Evolutionary conservation across 2,329 filamentous ascomycete genomes (phyloP), one percentile per base, ranked within the genome.

Genomic region (Beauveria caledonica): DNA sequence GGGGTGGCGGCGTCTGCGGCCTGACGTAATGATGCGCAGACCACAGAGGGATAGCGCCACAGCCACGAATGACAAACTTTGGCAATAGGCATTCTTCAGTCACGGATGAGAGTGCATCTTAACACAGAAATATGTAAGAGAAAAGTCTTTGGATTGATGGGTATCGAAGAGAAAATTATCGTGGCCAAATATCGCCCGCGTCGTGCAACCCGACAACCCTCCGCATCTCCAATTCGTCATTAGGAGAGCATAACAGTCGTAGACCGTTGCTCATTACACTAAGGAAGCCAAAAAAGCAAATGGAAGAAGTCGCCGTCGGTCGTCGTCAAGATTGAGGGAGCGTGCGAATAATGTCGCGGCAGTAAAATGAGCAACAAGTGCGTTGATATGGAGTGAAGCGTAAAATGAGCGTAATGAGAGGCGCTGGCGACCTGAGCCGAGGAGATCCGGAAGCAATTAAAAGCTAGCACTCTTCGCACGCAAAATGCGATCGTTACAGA

Each of bases 121-220:
- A 21, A 10, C n/a, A 5, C n/a, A 23, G 6, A 3, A 42, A 50
- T 1, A 39, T 42, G 3, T 42, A 23, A 15, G 23, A 9, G n/a
- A 42, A 55, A 48, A 54, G 33, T 59, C 36, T 61, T 60, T 64
- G 63, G 63, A 64, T 64, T 64, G 60, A 63, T 61, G 63, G 63
- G 63, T 64, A 64, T 64, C 63, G 62, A 63, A 64, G 60, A 48
- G 55, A 63, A 58, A 61, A 61, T 61, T 57, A 58, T 23, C 48
- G 60, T 52, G 48, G 60, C 54, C 53, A 55, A 58, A 58, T 40
- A 60, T 54, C 52, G 58, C 58, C 56, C 56, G 56, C 25, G 53
- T 58, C 33, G 42, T 58, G 48, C 53, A 61, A 58, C 40, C 60
- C 60, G 57, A 40, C 55, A 40, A 52, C 48, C 42, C 46, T 58